phyloP scores from a whole-genome alignment of 768 basidiomycete genomes.

The Melanogaster broomeanus region DNA sequence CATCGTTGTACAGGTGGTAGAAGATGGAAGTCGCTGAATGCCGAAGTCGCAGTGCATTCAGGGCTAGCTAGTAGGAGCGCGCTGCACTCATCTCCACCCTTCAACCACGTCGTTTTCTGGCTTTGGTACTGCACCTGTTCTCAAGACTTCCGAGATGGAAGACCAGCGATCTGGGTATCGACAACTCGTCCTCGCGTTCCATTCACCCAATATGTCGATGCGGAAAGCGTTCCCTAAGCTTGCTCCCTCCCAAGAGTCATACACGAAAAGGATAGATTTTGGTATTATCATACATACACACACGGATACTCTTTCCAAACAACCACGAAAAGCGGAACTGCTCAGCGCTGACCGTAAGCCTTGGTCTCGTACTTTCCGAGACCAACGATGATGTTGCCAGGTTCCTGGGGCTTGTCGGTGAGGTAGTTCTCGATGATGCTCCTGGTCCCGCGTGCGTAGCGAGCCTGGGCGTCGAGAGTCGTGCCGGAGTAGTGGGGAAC shows the following conservation, averaged over 20 bases:
- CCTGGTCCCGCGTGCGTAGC: slow-evolving; percentile 76
- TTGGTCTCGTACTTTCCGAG: slow-evolving; percentile 54
- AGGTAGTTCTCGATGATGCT: slow-evolving; percentile 76
- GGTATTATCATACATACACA: neutral
- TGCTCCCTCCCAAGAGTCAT: neutral
- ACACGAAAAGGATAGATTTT: neutral
- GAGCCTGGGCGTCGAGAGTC: slow-evolving; percentile 85
- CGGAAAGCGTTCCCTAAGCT: no score
- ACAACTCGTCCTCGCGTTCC: no score
- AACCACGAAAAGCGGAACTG: neutral
- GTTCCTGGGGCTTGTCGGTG: slow-evolving; percentile 62
- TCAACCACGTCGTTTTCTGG: no score
- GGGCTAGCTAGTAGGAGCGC: no score
- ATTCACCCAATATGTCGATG: no score
- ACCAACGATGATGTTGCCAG: slow-evolving; percentile 80
- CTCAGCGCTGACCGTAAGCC: slow-evolving; percentile 38
- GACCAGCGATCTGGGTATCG: no score
- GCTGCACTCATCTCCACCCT: no score
- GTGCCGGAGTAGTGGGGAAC: slow-evolving; percentile 88
- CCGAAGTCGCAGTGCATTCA: no score
- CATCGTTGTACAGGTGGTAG: no score
- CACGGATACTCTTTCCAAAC: neutral
- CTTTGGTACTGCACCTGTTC: no score
- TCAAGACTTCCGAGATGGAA: no score
- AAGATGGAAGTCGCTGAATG: no score